phyloP scores from a whole-genome alignment of 768 basidiomycete species.

The Pulveroboletus sp. region DNA sequence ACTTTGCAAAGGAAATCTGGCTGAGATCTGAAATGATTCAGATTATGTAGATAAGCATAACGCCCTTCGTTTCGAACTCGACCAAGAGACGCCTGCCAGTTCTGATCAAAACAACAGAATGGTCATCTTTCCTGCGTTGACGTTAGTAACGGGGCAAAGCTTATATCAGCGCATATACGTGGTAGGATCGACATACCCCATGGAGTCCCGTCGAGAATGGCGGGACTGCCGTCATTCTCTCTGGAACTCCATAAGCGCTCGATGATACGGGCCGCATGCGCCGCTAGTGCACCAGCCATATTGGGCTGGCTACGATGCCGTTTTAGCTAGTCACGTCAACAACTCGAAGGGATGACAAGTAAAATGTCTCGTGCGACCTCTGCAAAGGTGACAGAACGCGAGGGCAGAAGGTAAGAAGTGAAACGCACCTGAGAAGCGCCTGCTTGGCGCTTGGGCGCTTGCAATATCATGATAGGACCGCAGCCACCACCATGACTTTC shows the following conservation, averaged over 20 bases:
- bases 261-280: background rate
- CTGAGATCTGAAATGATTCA: background rate
- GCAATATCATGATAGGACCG: too few species aligned
- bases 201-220: conserved; percentile 5
- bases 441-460: background rate
- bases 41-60: conserved; percentile 7
- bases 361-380: background rate
- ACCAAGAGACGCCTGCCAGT: conserved; percentile 8
- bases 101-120: background rate
- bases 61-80: conserved; percentile 14
- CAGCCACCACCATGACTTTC: too few species aligned
- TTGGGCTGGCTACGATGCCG: background rate
- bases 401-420: background rate
- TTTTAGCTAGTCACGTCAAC: background rate
- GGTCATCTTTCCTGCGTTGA: too few species aligned
- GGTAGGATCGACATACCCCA: background rate
- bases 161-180: background rate
- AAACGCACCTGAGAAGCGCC: background rate
- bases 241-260: background rate
- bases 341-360: background rate
- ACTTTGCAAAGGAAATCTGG: background rate
- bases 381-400: background rate
- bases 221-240: conserved; percentile 2
- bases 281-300: too few species aligned
- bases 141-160: background rate